A percentile compares a stretch with the other conserved stretches of the same genome.
Evolutionary conservation across 1,139 yeast genomes (phyloP).

Genomic region (Taiozyma onychis): DNA sequence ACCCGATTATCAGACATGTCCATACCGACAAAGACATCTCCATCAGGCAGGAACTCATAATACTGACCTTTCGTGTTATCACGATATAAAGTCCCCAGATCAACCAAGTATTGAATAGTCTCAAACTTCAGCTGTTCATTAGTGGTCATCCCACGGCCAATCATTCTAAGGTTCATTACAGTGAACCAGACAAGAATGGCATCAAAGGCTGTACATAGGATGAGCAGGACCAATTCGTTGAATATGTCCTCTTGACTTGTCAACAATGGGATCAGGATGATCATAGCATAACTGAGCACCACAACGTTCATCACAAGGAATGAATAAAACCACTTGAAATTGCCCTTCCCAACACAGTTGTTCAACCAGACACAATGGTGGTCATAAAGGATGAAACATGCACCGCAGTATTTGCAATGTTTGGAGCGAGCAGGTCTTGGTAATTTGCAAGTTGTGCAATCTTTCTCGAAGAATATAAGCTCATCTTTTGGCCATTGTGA

Average conservation of each 20-base stretch:
- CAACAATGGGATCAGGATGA: slow-evolving; percentile 26
- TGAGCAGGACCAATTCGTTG: slow-evolving; percentile 14
- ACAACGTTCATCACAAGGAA: slow-evolving; percentile 54
- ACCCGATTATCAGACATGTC: slow-evolving; percentile 14
- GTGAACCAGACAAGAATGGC: slow-evolving; percentile 53
- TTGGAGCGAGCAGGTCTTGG: slow-evolving; percentile 82
- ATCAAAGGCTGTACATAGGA: slow-evolving; percentile 49
- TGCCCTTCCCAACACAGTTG: slow-evolving; percentile 79
- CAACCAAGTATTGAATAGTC: slow-evolving; percentile 55
- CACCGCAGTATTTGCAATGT: slow-evolving; percentile 73
- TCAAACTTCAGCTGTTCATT: slow-evolving; percentile 87
- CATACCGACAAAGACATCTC: slow-evolving; percentile 17
- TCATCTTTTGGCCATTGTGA: slow-evolving; percentile 11
- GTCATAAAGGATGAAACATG: slow-evolving; percentile 67
- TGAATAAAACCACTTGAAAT: slow-evolving; percentile 63
- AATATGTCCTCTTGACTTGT: slow-evolving; percentile 9
- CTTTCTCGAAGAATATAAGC: slow-evolving; percentile 16
- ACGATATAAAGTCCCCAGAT: slow-evolving; percentile 37
- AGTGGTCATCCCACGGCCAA: slow-evolving; percentile 84
- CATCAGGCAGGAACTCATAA: slow-evolving; percentile 16
- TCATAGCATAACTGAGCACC: slow-evolving; percentile 57
- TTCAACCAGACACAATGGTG: slow-evolving; percentile 97
- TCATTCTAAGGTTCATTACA: slow-evolving; percentile 52
- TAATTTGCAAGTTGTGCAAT: slow-evolving; percentile 53
- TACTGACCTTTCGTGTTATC: slow-evolving; percentile 17